phyloP scores from a whole-genome alignment of 192 early-diverging fungal species.

The Chytriomyces confervae region DNA sequence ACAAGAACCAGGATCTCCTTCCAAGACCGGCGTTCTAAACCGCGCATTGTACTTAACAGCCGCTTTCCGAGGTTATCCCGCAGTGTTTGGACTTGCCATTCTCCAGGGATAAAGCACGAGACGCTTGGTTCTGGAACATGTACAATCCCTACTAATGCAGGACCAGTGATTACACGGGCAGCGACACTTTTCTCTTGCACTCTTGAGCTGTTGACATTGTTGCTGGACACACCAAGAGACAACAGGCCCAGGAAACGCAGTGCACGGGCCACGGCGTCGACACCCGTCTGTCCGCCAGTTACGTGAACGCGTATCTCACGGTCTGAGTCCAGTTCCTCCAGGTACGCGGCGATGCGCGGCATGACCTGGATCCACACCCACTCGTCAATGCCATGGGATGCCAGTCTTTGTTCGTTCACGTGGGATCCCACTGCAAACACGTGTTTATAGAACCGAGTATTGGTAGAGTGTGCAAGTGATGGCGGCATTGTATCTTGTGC shows the following conservation, averaged over 20 bases:
- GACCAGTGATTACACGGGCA: not conserved
- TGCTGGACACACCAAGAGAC: too few species aligned
- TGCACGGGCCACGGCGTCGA: not conserved
- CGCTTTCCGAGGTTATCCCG: not conserved
- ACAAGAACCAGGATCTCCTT: slow-evolving; percentile 19
- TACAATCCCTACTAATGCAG: not conserved
- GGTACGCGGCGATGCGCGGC: slow-evolving; percentile 16
- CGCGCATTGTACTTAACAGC: not conserved
- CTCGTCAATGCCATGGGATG: too few species aligned
- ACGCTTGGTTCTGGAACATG: slow-evolving; percentile 22
- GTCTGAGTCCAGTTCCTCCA: slow-evolving; percentile 7
- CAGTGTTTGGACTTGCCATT: slow-evolving; percentile 15
- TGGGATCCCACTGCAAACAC: too few species aligned
- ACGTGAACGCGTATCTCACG: slow-evolving; percentile 12
- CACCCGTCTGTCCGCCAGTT: not conserved
- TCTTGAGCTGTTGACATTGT: too few species aligned
- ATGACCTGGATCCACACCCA: not conserved
- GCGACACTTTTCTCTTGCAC: not conserved
- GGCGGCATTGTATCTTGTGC: too few species aligned
- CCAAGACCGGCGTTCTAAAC: not conserved
- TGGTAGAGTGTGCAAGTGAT: too few species aligned
- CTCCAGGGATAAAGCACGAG: slow-evolving; percentile 3
- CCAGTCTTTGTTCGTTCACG: too few species aligned
- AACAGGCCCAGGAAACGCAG: slow-evolving; percentile 14
- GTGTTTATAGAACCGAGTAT: too few species aligned